A percentile compares a stretch with the other conserved stretches of the same genome.
Conservation (phyloP, 23 red algal species). For the Cyanidioschyzon merolae region DNA sequence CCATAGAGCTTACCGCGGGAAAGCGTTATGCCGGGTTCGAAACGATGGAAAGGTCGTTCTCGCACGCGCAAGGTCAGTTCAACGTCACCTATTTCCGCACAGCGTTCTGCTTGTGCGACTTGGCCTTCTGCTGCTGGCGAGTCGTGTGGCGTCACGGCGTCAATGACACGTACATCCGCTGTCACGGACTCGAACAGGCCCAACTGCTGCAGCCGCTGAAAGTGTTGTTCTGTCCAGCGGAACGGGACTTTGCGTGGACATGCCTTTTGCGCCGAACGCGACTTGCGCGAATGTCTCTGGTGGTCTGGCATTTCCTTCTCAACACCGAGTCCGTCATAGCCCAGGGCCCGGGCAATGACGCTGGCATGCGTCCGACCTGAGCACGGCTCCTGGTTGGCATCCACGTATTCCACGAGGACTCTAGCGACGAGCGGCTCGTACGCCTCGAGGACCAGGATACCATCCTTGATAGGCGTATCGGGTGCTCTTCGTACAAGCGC, state of each 20-base stretch:
- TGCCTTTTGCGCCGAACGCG: neutral
- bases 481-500: neutral
- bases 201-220: slow-evolving; percentile 4
- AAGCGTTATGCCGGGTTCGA: slow-evolving; percentile 24
- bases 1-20: slow-evolving; percentile 18
- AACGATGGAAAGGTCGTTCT: slow-evolving; percentile 23
- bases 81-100: neutral
- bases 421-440: slow-evolving; percentile 22
- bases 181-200: slow-evolving; percentile 1
- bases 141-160: neutral
- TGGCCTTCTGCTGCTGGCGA: neutral
- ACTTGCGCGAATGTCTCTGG: neutral
- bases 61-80: slow-evolving; percentile 15
- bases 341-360: slow-evolving; percentile 3
- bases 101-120: neutral
- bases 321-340: neutral
- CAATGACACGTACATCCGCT: slow-evolving; percentile 3
- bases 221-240: slow-evolving; percentile 3
- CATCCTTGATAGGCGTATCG: slow-evolving; percentile 7
- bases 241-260: neutral
- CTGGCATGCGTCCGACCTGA: neutral
- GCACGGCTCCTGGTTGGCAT: slow-evolving; percentile 7
- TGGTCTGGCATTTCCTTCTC: neutral
- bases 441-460: slow-evolving; percentile 19
- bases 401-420: neutral